Percentiles rank a stretch among this genome's conserved stretches.
Conservation (phyloP, 257 asterid species). For the Solanum chmielewskii region DNA sequence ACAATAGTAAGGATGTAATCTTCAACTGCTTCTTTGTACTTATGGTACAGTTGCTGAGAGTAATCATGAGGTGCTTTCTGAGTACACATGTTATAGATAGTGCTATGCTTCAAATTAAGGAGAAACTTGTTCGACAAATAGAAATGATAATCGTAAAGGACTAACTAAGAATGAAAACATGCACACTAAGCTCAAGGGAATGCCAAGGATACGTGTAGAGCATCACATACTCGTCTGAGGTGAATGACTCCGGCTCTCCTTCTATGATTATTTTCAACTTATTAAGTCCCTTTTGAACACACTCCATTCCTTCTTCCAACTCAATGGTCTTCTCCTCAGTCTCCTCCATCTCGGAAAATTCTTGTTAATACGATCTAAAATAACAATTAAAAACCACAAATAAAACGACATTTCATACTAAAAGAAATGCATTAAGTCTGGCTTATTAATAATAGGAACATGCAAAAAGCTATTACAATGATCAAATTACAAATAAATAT, state of each 20-base stretch:
- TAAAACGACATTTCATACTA: neutral
- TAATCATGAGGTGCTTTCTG: slow-evolving; percentile 32
- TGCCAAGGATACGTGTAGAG: slow-evolving; percentile 39
- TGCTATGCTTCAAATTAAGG: slow-evolving; percentile 24
- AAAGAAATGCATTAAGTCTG: neutral
- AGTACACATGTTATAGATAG: slow-evolving; percentile 30
- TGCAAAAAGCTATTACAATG: neutral
- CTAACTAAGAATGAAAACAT: neutral
- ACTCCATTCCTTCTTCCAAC: slow-evolving; percentile 33
- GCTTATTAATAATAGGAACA: neutral
- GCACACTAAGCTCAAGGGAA: neutral
- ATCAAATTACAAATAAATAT: neutral
- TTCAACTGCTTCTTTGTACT: slow-evolving; percentile 26
- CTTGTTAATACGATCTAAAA: neutral
- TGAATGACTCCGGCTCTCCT: slow-evolving; percentile 13
- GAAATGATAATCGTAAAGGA: neutral
- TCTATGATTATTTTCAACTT: slow-evolving; percentile 36
- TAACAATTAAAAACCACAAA: neutral
- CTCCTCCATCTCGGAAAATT: neutral
- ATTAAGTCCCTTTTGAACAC: slow-evolving; percentile 29
- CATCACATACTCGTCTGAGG: slow-evolving; percentile 31
- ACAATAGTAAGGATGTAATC: slow-evolving; percentile 27
- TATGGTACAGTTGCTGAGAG: slow-evolving; percentile 28
- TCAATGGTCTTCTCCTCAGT: slow-evolving; percentile 6
- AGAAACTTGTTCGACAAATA: neutral